These are phyloP conservation scores for Hortiboletus rubellus DNA, from an alignment of 1,284 basidiomycete genomes.

Conservation along the genomic window DNA sequence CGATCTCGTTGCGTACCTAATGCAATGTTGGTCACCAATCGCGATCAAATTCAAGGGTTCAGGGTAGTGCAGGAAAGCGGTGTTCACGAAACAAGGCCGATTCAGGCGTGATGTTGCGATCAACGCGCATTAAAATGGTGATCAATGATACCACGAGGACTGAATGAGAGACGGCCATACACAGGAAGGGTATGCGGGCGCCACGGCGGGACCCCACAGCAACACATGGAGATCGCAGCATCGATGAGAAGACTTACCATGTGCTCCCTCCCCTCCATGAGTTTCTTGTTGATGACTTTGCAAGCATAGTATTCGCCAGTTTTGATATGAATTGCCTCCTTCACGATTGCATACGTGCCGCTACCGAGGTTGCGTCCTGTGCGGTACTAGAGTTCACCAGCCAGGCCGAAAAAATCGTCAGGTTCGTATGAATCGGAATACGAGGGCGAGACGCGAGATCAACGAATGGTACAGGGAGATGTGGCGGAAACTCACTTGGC, in stretches of 20 bases:
- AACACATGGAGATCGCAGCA: slow-evolving; percentile 11
- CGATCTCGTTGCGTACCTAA: slow-evolving; percentile 95
- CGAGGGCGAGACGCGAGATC: slow-evolving; percentile 3
- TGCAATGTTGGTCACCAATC: slow-evolving; percentile 7
- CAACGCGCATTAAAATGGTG: slow-evolving; percentile 4
- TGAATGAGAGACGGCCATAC: not conserved
- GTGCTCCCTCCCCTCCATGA: slow-evolving; percentile 92
- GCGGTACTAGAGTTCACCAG: slow-evolving; percentile 63
- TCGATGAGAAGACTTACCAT: slow-evolving; percentile 54
- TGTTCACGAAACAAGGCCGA: not conserved
- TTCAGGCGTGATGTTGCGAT: slow-evolving; percentile 10
- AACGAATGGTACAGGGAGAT: not conserved
- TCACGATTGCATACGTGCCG: slow-evolving; percentile 90
- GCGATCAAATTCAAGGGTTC: slow-evolving; percentile 11
- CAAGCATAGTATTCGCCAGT: slow-evolving; percentile 88
- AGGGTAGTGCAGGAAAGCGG: slow-evolving; percentile 7
- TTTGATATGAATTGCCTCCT: slow-evolving; percentile 95
- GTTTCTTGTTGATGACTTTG: slow-evolving; percentile 96
- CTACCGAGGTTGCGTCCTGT: slow-evolving; percentile 92
- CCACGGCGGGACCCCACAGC: not conserved
- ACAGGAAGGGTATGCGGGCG: slow-evolving; percentile 1
- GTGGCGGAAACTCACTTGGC: slow-evolving; percentile 48
- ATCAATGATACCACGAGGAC: slow-evolving; percentile 7
- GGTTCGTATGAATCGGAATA: not conserved
- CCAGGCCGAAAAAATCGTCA: slow-evolving; percentile 9